Percentiles rank a stretch among this genome's conserved stretches.
phyloP scores from a whole-genome alignment of 192 early-diverging fungal species.

The Tieghemiomyces parasiticus region DNA sequence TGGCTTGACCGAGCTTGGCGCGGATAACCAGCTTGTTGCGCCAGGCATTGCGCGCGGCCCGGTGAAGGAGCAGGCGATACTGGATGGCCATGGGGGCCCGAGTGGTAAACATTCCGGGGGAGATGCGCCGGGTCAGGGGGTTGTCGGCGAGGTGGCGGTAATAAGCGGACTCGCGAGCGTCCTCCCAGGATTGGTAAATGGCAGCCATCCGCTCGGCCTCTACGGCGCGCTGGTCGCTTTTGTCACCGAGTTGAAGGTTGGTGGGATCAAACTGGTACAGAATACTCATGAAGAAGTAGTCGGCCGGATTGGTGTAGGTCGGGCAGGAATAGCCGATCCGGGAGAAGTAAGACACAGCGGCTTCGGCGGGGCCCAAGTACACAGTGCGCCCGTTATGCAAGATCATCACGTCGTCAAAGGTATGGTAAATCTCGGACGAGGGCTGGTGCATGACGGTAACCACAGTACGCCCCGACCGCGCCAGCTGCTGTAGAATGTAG shows the following conservation, averaged over 20 bases:
- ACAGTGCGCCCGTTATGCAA: constrained; percentile 49
- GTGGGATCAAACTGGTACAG: constrained; percentile 24
- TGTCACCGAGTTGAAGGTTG: neutral
- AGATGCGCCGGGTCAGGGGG: constrained; percentile 12
- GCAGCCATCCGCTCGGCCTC: constrained; percentile 11
- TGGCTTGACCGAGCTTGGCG: constrained; percentile 25
- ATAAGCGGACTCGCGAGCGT: constrained; percentile 7
- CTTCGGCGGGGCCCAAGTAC: constrained; percentile 37
- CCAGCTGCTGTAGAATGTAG: constrained; percentile 26
- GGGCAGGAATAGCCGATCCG: constrained; percentile 29
- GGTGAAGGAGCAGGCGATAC: constrained; percentile 23
- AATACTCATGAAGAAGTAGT: constrained; percentile 39
- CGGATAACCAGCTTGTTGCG: constrained; percentile 33
- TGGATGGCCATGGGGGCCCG: constrained; percentile 19
- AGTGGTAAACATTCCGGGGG: constrained; percentile 17
- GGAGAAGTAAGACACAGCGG: constrained; percentile 28
- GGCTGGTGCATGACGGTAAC: constrained; percentile 35
- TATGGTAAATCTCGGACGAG: constrained; percentile 36
- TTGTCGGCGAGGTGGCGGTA: constrained; percentile 6
- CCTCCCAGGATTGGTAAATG: constrained; percentile 13
- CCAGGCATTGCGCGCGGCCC: constrained; percentile 25
- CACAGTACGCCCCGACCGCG: constrained; percentile 25
- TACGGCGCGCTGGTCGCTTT: neutral
- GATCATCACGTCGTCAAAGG: constrained; percentile 54
- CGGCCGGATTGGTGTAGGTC: constrained; percentile 37